Evolutionary conservation across 148 eudicot species (phyloP), one percentile per base, ranked within the genome.

Genomic region (Bassia scoparia): DNA sequence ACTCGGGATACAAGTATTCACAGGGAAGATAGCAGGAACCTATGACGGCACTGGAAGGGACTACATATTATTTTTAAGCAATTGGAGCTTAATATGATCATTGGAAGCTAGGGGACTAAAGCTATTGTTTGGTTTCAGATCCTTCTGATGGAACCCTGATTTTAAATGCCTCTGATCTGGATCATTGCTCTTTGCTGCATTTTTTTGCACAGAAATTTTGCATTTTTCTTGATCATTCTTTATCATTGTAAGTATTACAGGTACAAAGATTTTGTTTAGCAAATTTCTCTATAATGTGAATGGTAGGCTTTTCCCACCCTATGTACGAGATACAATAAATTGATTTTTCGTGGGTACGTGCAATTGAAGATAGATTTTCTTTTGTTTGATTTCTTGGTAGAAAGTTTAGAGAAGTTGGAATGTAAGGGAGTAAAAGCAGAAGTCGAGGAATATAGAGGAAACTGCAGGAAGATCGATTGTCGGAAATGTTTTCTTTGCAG

Each of bases 201-300:
- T 48, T 56, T 72, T 66, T 71, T 80, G 79, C 76, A 59, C 79
- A 71, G 62, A 80, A 70, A 53, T 70, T 80, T 75, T 80, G 66
- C 61, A 17, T 65, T 74, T n/a, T 67, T 18, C 21, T 60, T 35
- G n/a, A 63, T 56, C 21, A 62, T 71, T 65, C 53, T 70, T 75
- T 70, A 64, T 63, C 70, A 65, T 52, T 75, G 72, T 75, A 75
- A 80, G 76, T 80, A 80, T 74, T 63, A 21, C 27, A 21, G 31
- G 67, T 43, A 44, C 77, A 68, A 34, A 61, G 61, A 38, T 79
- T 74, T 74, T 73, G 76, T 53, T 61, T 73, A 50, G 68, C 62
- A 24, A 27, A 67, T 34, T 41, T 41, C 24, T 49, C 41, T 61
- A 46, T 20, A 44, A 41, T 41, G 46, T 41, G 46, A 41, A 41